phyloP scores from a whole-genome alignment of 306 rosid species.

The Nissolia schottii region DNA sequence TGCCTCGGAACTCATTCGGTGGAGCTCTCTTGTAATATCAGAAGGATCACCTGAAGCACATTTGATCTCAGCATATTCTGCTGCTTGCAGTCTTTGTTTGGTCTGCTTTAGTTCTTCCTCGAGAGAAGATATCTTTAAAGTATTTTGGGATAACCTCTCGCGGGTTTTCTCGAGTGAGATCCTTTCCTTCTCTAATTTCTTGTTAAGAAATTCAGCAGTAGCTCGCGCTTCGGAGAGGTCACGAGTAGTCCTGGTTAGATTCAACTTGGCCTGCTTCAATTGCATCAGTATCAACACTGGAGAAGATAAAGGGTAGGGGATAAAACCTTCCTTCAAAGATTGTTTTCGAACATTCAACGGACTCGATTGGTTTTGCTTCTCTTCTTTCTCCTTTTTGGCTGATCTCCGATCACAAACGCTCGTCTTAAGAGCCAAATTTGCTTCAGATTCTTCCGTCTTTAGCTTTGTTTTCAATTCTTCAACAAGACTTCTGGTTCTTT shows the following conservation, averaged over 20 bases:
- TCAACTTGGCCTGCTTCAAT: constrained; percentile 84
- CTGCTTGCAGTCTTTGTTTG: constrained; percentile 49
- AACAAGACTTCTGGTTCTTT: constrained; percentile 39
- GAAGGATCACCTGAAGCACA: constrained; percentile 41
- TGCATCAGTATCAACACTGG: constrained; percentile 50
- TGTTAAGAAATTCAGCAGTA: constrained; percentile 51
- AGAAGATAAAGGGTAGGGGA: constrained; percentile 15
- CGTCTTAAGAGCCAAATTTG: background rate
- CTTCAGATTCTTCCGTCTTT: constrained; percentile 32
- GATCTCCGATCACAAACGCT: background rate
- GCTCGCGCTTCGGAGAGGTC: constrained; percentile 71
- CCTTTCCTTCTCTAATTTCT: constrained; percentile 77
- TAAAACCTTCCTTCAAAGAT: constrained; percentile 20
- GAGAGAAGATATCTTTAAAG: constrained; percentile 57
- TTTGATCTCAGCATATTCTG: constrained; percentile 51
- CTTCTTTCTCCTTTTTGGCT: constrained; percentile 7
- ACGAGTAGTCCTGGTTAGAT: constrained; percentile 62
- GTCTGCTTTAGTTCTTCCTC: constrained; percentile 75
- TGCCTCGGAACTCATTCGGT: constrained; percentile 51
- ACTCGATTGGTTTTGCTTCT: constrained; percentile 10
- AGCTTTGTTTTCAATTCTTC: constrained; percentile 37
- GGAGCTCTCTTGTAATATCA: constrained; percentile 64
- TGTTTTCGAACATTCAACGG: background rate
- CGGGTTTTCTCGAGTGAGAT: constrained; percentile 66
- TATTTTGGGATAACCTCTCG: constrained; percentile 56